These are phyloP conservation scores for Hemileccinum rubropunctum DNA, from an alignment of 768 basidiomycete species.

Conservation along the genomic window DNA sequence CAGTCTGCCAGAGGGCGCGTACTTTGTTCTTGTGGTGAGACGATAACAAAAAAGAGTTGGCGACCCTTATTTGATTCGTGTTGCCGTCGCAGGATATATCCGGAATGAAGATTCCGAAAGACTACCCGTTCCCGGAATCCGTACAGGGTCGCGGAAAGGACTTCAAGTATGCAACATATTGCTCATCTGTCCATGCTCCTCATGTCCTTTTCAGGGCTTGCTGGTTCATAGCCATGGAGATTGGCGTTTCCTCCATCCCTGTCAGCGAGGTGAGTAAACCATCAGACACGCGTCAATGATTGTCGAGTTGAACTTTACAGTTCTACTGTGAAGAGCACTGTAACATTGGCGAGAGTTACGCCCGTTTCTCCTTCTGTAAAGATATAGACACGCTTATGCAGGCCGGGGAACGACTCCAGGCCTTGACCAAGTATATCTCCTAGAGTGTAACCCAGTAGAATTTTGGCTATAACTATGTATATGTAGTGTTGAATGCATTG, in stretches of 20 bases:
- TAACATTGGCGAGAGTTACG: slow-evolving; percentile 81
- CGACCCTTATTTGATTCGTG: slow-evolving; percentile 5
- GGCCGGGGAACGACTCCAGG: slow-evolving; percentile 82
- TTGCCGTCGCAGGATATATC: slow-evolving; percentile 64
- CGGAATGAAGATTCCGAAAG: slow-evolving; percentile 71
- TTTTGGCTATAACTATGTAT: background rate
- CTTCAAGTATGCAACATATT: slow-evolving; percentile 57
- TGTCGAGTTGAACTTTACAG: slow-evolving; percentile 37
- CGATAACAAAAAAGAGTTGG: background rate
- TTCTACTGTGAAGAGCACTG: slow-evolving; percentile 92
- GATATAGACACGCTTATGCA: slow-evolving; percentile 78
- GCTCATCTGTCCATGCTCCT: slow-evolving; percentile 1
- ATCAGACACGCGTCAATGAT: background rate
- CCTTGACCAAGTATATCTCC: slow-evolving; percentile 62
- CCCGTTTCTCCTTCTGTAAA: slow-evolving; percentile 95
- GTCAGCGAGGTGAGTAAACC: slow-evolving; percentile 80
- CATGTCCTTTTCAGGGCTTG: slow-evolving; percentile 55
- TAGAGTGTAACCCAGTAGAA: slow-evolving; percentile 8
- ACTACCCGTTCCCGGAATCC: slow-evolving; percentile 77
- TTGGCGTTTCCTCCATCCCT: slow-evolving; percentile 91
- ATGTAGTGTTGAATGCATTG: background rate
- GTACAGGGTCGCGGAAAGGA: slow-evolving; percentile 81
- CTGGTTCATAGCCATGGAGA: slow-evolving; percentile 91
- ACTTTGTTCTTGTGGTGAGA: slow-evolving; percentile 83
- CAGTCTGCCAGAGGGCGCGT: slow-evolving; percentile 84